Evolutionary conservation across 2,329 filamentous ascomycete genomes (phyloP), one percentile per base, ranked within the genome.

Genomic region (Dactylellina leptospora): DNA sequence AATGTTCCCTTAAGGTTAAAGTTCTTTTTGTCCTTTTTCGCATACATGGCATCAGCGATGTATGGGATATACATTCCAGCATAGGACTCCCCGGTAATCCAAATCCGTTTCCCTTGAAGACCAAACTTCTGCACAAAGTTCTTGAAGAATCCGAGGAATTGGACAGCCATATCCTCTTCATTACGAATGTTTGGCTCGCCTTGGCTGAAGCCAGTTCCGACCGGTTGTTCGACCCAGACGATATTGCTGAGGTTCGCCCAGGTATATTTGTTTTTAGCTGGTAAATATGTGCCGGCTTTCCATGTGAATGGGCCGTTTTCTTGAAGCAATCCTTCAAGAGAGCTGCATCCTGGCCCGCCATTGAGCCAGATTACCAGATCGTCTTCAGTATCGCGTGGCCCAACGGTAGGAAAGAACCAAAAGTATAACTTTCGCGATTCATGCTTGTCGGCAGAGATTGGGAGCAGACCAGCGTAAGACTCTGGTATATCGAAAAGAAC

Each of bases 231-330:
- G 5, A 90, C 83, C 85, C 87, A 95, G 53, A 95, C 82, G 76
- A 93, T 85, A 78, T 92, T 92, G 62, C 90, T 90, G 30, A 93
- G 80, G 55, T 88, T 88, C 70, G 85, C 85, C 89, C 89, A 93
- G n/a, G 85, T 85, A 81, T 88, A 92, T 0, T 85, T 83, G 77
- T 92, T 92, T 42, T 82, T 80, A 0, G 86, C 82, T 0, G 90
- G 89, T n/a, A 83, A 82, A 59, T 83, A 84, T 0, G 89, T 93
- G 33, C 91, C 91, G 6, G 85, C 83, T 77, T 89, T 70, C 88
- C 88, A 91, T 2, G 84, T 62, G 76, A 91, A 89, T 0, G 90
- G 88, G 0, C 90, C 90, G 75, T 92, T 93, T 75, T 93, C 90
- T 54, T 90, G 88, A 8, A 93, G 78, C 1, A 93, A 81, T 6